These are phyloP conservation scores for Mycena pura DNA, from an alignment of 768 basidiomycete genomes.

Conservation along the genomic window DNA sequence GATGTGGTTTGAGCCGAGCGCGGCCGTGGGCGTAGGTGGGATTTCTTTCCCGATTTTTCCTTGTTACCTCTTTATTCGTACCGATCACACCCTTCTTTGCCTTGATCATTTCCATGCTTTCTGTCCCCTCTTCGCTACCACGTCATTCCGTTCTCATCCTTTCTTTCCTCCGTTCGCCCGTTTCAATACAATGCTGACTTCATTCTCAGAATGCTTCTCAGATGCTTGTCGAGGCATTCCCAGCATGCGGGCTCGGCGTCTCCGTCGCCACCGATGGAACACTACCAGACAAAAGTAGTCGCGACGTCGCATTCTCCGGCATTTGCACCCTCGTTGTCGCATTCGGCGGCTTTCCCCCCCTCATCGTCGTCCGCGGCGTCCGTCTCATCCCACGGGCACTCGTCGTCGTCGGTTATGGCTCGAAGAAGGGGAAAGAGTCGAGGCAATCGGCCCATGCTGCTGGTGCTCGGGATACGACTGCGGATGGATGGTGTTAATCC, in stretches of 20 bases:
- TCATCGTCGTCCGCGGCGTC: neutral
- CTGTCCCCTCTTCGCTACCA: neutral
- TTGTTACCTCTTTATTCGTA: neutral
- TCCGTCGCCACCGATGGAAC: neutral
- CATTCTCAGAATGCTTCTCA: neutral
- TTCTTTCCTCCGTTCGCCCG: neutral
- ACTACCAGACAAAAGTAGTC: neutral
- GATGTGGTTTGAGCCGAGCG: constrained; percentile 84
- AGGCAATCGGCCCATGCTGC: constrained; percentile 80
- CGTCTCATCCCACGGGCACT: neutral
- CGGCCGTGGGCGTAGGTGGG: constrained; percentile 79
- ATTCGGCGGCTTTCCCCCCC: too few relatives aligned
- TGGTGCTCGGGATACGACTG: constrained; percentile 84
- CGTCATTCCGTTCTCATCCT: neutral
- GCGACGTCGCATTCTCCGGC: neutral
- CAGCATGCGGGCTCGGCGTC: neutral
- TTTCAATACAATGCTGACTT: neutral
- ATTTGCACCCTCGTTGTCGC: too few relatives aligned
- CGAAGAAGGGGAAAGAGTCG: constrained; percentile 32
- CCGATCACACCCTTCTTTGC: neutral
- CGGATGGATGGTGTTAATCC: constrained; percentile 95
- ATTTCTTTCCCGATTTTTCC: neutral
- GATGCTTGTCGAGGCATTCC: neutral
- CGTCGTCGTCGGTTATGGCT: constrained; percentile 2
- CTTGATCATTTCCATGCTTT: neutral